Base-by-base conservation (phyloP, 495 filamentous ascomycete genomes). In the Glarea lozoyensis region DNA sequence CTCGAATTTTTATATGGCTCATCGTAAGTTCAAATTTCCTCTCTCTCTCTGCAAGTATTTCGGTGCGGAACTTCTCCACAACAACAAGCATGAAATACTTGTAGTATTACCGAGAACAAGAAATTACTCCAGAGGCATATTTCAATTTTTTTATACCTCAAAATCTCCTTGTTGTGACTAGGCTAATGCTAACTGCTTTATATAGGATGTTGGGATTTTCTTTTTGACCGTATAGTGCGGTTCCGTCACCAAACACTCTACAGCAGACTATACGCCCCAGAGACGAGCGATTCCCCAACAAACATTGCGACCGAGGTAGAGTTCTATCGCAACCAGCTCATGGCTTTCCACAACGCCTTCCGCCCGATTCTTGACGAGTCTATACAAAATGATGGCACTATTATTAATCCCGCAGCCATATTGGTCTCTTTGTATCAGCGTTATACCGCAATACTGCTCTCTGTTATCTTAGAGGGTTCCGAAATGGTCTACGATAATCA, bases 181-280 rank as follows among this genome's bases (percentile, higher is more conserved):
- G n/a, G n/a, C n/a, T n/a, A n/a, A n/a, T n/a, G n/a, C n/a, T n/a
- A n/a, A n/a, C n/a, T n/a, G n/a, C n/a, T n/a, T n/a, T n/a, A n/a
- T n/a, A n/a, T n/a, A n/a, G n/a, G n/a, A 11, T 43, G 41, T 20
- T 55, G 53, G 52, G 53, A 55, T 20, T 55, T 55, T 39, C 42
- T 55, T 19, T 49, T 52, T 45, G 53, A 52, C 20, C 41, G 48
- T 13, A 45, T 42, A 3, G 13, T 55, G 5, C 45, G 49, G 38
- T 55, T 55, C 40, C 46, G 37, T 30, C 21, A 45, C 10, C 45
- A 42, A 3, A 49, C 48, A 9, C 15, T 25, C 12, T 55, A 44
- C 39, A 43, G 52, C 33, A n/a, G 42, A 2, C 10, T 32, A 2
- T 49, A 42, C 23, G 23, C 33, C 11, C 45, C 53, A 0, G 10